Conservation (phyloP, 768 basidiomycete species). For the Leccinum subgranulosum region DNA sequence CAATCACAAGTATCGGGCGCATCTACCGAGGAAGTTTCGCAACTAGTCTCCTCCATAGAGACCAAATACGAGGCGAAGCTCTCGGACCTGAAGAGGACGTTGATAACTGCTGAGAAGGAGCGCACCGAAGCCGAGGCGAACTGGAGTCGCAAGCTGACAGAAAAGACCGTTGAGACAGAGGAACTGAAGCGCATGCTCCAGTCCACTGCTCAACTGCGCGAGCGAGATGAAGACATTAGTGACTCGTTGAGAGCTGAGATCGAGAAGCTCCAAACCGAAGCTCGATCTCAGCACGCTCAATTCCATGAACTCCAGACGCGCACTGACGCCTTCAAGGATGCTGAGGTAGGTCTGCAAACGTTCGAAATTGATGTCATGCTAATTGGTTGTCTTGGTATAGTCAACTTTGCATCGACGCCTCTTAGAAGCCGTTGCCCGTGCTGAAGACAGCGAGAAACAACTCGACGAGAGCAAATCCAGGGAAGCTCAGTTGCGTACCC, state of each 20-base stretch:
- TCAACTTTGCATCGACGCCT: constrained; percentile 42
- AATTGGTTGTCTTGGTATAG: constrained; percentile 32
- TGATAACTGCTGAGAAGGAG: constrained; percentile 73
- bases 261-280: constrained; percentile 46
- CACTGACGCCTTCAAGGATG: constrained; percentile 47
- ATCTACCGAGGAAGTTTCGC: constrained; percentile 64
- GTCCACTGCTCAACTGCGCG: constrained; percentile 53
- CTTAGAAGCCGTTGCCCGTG: constrained; percentile 47
- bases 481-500: constrained; percentile 65
- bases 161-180: constrained; percentile 77
- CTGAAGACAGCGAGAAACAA: constrained; percentile 56
- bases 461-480: constrained; percentile 70
- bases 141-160: constrained; percentile 81
- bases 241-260: constrained; percentile 54
- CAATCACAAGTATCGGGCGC: constrained; percentile 40
- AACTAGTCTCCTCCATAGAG: constrained; percentile 71
- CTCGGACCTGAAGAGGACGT: constrained; percentile 62
- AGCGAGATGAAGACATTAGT: constrained; percentile 54
- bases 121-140: constrained; percentile 83
- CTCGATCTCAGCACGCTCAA: constrained; percentile 47
- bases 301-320: constrained; percentile 53
- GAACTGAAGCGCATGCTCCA: constrained; percentile 60
- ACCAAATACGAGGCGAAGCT: constrained; percentile 74
- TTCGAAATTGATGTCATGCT: not conserved
- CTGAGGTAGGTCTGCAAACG: constrained; percentile 51